Evolutionary conservation across 345 rosid genomes (phyloP), one percentile per base, ranked within the genome.

Genomic region (Firmiana major): DNA sequence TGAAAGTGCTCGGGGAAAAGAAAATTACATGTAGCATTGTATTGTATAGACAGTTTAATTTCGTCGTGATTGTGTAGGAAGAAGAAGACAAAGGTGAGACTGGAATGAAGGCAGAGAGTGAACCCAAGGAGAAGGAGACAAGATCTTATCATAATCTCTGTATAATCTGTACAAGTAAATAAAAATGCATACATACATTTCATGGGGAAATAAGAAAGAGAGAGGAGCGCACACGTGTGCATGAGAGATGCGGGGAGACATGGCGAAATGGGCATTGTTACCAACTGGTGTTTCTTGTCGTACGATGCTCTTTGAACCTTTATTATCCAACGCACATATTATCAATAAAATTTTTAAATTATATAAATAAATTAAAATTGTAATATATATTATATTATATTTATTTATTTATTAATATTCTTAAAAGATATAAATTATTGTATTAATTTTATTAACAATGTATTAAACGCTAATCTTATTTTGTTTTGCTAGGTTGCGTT

Each of bases 71-170:
- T 34, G 26, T 53, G 58, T 31, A 71, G 62, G 60, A 69, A 34
- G 75, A 71, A 51, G 62, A 71, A 26, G 74, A 71, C 75, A 34
- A 34, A 71, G 6, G 42, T 4, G 31, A 72, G 75, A 7, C 6
- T n/a, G 15, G 12, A 31, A n/a, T n/a, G n/a, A 16, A 26, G 26
- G n/a, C n/a, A 49, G 40, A 70, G 28, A 71, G 5, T 24, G 6
- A 71, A 34, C 10, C 19, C 16, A 17, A 51, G 28, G 45, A 53
- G 75, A 17, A 51, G 28, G 45, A 53, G 75, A 71, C 75, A 71
- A 36, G 45, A 71, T 71, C 62, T 53, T 71, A 71, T 71, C 75
- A 53, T 71, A 34, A 71, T 71, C 62, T 53, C 2, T 48, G 22
- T 26, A 71, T 51, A 49, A 19, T 21, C 2, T 54, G n/a, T n/a